Base-by-base conservation (phyloP, 768 basidiomycete species). In the Lactifluus hygrophoroides region DNA sequence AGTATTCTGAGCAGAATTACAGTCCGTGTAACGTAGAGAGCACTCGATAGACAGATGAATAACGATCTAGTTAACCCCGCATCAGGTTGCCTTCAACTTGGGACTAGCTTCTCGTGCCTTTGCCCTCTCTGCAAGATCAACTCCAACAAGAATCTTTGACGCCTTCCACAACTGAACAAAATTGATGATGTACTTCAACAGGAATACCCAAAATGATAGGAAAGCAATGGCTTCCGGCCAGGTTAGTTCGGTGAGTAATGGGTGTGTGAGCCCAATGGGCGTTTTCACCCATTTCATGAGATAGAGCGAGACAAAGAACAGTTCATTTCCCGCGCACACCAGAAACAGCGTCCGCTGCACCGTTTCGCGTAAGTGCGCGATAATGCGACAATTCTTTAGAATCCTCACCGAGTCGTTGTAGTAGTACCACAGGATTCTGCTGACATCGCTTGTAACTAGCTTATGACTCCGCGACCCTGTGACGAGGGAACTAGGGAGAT, bases 121-220 rank as follows among this genome's bases (percentile, higher is more conserved):
- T 38, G 84, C 84, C 64, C 94, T 76, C 72, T 94, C 92, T 44
- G 89, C 90, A 47, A 96, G 74, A 68, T 96, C 94, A 11, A 96
- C 89, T 0, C 94, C 93, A 14, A 96, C 94, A 16, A 96, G 79
- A 55, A 93, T 91, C 73, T 93, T 93, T 35, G 89, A 88, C 27
- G 96, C 95, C 71, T 99, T 99, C 94, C 94, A 97, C 57, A 97
- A 82, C 71, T 99, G 96, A 7, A 99, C 94, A 34, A 89, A 71
- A 70, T 97, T 96, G 76, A 99, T 91, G 56, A 94, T 67, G 69
- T 98, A 96, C 77, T 98, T 99, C 62, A 77, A 68, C 16, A 82
- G 64, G 69, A 85, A 95, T 47, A 96, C 73, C 0, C 84, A 87
- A 64, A 77, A 76, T 37, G 81, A 84, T 28, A 80, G 5, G 38